These are phyloP conservation scores for Fragilaria radians DNA, from an alignment of 108 stramenopile species.

Conservation along the genomic window DNA sequence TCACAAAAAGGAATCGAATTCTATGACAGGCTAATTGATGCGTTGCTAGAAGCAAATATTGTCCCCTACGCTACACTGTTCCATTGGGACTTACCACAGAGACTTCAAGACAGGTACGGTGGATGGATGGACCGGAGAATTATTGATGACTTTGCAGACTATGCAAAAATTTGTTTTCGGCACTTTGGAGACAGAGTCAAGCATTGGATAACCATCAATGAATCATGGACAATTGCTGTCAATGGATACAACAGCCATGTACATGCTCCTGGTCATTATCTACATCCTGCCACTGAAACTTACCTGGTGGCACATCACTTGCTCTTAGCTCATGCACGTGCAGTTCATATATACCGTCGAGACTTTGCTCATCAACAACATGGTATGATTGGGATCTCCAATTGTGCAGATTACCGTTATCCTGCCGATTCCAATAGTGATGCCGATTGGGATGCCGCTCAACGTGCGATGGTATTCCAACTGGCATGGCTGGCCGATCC, in stretches of 20 bases:
- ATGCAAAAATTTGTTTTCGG: constrained; percentile 85
- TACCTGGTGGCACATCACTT: constrained; percentile 81
- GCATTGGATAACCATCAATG: constrained; percentile 93
- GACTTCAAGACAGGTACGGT: constrained; percentile 67
- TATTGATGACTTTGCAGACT: constrained; percentile 68
- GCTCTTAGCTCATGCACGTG: constrained; percentile 80
- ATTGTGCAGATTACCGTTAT: constrained; percentile 82
- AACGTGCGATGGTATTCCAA: constrained; percentile 81
- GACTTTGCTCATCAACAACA: constrained; percentile 38
- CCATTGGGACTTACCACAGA: constrained; percentile 95
- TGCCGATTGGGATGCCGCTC: constrained; percentile 66
- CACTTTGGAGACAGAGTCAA: constrained; percentile 88
- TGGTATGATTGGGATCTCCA: constrained; percentile 77
- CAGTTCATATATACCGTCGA: constrained; percentile 60
- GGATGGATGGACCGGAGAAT: constrained; percentile 66
- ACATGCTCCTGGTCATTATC: constrained; percentile 78
- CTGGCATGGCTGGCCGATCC: constrained; percentile 85
- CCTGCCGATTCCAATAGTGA: constrained; percentile 22
- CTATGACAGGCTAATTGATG: constrained; percentile 84
- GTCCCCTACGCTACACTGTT: constrained; percentile 87
- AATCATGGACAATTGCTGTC: constrained; percentile 83
- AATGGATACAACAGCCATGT: constrained; percentile 80
- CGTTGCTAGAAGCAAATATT: constrained; percentile 67
- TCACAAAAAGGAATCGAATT: constrained; percentile 78
- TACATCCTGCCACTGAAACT: constrained; percentile 38